Conservation (phyloP, 2,329 filamentous ascomycete genomes). For the Ambrosiella beaveri region DNA sequence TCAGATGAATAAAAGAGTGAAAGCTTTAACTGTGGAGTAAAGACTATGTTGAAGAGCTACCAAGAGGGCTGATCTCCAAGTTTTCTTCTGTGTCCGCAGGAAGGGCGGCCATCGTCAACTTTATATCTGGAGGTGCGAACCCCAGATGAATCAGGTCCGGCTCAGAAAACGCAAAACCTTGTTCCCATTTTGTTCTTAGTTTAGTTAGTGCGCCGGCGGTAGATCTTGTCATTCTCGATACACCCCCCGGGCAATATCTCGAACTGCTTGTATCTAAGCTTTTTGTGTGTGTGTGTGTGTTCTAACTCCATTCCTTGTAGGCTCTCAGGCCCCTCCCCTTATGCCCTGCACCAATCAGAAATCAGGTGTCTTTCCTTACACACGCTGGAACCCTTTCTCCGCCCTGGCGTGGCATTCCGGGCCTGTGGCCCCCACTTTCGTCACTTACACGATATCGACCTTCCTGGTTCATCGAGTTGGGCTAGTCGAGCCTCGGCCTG, state of each 20-base stretch:
- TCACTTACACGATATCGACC: background rate
- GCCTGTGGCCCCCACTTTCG: background rate
- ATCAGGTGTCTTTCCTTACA: background rate
- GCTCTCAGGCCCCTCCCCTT: background rate
- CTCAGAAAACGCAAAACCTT: background rate
- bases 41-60: slow-evolving; percentile 1
- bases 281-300: background rate
- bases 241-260: background rate
- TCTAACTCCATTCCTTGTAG: background rate
- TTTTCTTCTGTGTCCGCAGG: background rate
- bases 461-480: background rate
- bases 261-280: background rate
- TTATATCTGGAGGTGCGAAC: background rate
- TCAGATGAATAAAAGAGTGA: background rate
- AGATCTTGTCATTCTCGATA: background rate
- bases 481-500: background rate
- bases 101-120: background rate
- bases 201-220: background rate
- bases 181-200: background rate
- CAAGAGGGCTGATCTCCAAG: slow-evolving; percentile 4
- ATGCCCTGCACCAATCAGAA: background rate
- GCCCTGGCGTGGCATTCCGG: background rate
- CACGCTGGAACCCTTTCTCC: background rate
- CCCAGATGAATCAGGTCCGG: background rate
- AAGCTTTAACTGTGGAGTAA: slow-evolving; percentile 3